Percentiles rank a stretch among this genome's conserved stretches.
phyloP scores from a whole-genome alignment of 371 early-diverging fungal species.

The Mucor lusitanicus region DNA sequence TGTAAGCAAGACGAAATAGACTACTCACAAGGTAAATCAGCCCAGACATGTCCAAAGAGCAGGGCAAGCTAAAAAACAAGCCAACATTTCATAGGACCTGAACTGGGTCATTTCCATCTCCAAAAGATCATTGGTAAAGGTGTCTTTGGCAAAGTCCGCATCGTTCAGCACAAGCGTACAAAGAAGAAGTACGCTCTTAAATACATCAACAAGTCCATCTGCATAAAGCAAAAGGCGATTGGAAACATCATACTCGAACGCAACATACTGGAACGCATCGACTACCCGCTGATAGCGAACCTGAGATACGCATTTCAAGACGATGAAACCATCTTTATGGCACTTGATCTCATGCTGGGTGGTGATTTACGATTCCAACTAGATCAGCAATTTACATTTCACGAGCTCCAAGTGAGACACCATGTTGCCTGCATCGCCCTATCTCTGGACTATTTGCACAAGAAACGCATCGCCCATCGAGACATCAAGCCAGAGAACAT shows the following conservation, averaged over 20 bases:
- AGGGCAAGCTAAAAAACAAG: neutral
- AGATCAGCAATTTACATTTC: constrained; percentile 46
- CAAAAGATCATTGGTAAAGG: constrained; percentile 69
- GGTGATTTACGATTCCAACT: constrained; percentile 85
- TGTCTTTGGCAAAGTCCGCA: constrained; percentile 75
- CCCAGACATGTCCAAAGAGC: neutral
- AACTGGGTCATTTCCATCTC: constrained; percentile 67
- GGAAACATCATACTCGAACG: constrained; percentile 58
- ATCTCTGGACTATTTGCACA: constrained; percentile 72
- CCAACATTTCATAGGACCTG: constrained; percentile 15
- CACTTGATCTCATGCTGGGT: constrained; percentile 75
- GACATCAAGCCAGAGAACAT: constrained; percentile 94
- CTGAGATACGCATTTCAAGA: constrained; percentile 79
- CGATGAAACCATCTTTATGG: constrained; percentile 76
- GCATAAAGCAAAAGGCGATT: constrained; percentile 52
- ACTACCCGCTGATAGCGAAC: constrained; percentile 58
- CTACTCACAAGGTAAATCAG: constrained; percentile 12
- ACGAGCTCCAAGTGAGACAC: constrained; percentile 72
- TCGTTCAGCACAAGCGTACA: constrained; percentile 79
- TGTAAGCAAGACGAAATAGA: constrained; percentile 22
- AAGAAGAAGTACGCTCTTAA: constrained; percentile 56
- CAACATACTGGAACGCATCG: constrained; percentile 44
- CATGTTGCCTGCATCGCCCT: constrained; percentile 76
- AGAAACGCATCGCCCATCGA: constrained; percentile 60
- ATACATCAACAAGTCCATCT: constrained; percentile 55